These are phyloP conservation scores for sorghum (Sorghum bicolor) DNA, from an alignment of 176 grass and related monocot genomes.

Conservation along the genomic window DNA sequence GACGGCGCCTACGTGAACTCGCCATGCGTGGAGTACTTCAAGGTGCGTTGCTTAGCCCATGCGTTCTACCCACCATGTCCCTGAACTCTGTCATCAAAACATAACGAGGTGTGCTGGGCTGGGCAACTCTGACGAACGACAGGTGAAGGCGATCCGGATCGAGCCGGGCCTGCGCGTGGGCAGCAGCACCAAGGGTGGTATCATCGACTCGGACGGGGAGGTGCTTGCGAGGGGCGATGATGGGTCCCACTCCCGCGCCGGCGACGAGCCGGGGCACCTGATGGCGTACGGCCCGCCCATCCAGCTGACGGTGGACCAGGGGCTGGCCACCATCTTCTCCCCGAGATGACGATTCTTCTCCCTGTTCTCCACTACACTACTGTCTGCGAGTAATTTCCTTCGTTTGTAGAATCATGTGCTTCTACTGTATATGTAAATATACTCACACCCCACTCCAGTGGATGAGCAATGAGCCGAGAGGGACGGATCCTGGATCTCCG, in stretches of 20 bases:
- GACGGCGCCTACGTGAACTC: constrained; percentile 73
- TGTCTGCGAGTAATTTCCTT: neutral
- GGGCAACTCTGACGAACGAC: constrained; percentile 10
- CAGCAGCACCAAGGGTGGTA: constrained; percentile 57
- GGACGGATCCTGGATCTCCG: neutral
- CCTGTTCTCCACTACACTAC: neutral
- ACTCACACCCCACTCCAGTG: neutral
- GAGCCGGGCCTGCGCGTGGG: constrained; percentile 68
- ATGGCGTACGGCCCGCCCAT: constrained; percentile 81
- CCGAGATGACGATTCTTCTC: constrained; percentile 33
- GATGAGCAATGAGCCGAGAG: neutral
- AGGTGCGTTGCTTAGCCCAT: constrained; percentile 37
- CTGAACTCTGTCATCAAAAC: neutral
- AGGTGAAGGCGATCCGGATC: constrained; percentile 86
- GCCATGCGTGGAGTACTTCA: constrained; percentile 75
- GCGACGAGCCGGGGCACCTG: constrained; percentile 40
- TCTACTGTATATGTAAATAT: neutral
- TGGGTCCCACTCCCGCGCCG: neutral
- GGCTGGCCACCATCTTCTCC: constrained; percentile 87
- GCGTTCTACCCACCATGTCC: neutral
- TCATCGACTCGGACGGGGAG: constrained; percentile 90
- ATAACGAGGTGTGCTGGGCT: neutral
- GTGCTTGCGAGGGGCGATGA: constrained; percentile 71
- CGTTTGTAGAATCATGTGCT: neutral
- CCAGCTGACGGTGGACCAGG: constrained; percentile 75